Evolutionary conservation across 192 early-diverging fungal species (phyloP), one percentile per base, ranked within the genome.

Genomic region (Gamsiella multidivaricata): DNA sequence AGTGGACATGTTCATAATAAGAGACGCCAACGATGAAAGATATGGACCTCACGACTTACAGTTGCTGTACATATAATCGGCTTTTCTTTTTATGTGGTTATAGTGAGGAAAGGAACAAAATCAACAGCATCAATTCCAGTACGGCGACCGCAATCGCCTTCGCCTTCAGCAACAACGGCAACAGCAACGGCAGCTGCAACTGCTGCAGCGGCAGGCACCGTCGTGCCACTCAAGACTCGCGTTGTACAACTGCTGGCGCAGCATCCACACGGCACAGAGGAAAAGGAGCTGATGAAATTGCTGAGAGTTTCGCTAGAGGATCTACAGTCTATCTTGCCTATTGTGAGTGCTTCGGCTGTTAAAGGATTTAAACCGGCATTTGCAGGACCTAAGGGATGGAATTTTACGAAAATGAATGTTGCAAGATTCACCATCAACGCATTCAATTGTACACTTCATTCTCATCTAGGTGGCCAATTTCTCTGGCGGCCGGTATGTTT

Each of bases 401-500:
- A 49, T 22, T 49, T 18, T 49, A 22, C 22, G 8, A 23, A 18
- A 49, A n/a, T n/a, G n/a, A n/a, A n/a, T n/a, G n/a, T n/a, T n/a
- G n/a, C n/a, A n/a, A n/a, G n/a, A n/a, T n/a, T n/a, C n/a, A n/a
- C n/a, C n/a, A n/a, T n/a, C n/a, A n/a, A n/a, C n/a, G n/a, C 49
- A 50, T 50, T 25, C 18, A 9, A 50, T 50, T 5, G 17, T 22
- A 9, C 15, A n/a, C n/a, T n/a, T n/a, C n/a, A n/a, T n/a, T n/a
- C n/a, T n/a, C n/a, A 15, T 57, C 3, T 57, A 78, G 74, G 55
- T 78, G 9, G 74, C 74, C 6, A 64, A 47, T 6, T 15, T 23
- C 20, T 49, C 68, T 6, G 65, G 64, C 32, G 61, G 70, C 3
- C 54, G 54, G 42, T 89, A 85, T 81, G 25, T 83, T 15, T 69